Percentiles rank a stretch among this genome's conserved stretches.
Conservation (phyloP, 176 grass and related monocot species). For the Oryza punctata region DNA sequence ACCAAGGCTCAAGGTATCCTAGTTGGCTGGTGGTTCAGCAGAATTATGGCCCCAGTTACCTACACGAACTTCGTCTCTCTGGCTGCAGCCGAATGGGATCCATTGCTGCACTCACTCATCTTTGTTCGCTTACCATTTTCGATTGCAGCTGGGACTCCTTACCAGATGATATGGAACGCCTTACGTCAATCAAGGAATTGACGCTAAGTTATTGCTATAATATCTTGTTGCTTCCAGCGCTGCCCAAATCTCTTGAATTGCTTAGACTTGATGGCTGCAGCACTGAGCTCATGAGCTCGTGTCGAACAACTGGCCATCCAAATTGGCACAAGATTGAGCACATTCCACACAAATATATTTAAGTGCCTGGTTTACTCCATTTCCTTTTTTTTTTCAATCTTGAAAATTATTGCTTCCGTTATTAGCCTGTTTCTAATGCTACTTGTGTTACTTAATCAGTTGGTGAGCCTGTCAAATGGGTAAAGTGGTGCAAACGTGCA, state of each 20-base stretch:
- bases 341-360: too few relatives aligned
- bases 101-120: too few relatives aligned
- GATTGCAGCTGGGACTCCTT: not conserved
- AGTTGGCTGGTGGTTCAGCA: not conserved
- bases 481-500: too few relatives aligned
- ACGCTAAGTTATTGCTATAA: rapidly evolving
- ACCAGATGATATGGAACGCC: not conserved
- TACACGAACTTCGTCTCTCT: not conserved
- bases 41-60: too few relatives aligned
- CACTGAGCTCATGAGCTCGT: not conserved
- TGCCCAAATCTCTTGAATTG: not conserved
- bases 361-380: too few relatives aligned
- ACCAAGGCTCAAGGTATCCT: not conserved
- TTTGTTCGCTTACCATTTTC: too few relatives aligned
- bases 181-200: not conserved
- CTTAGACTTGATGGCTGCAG: not conserved
- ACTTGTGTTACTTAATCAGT: too few relatives aligned
- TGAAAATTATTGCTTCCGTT: too few relatives aligned
- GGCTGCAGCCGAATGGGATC: not conserved
- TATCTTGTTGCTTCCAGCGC: not conserved
- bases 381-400: too few relatives aligned
- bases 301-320: not conserved
- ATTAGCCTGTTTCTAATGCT: too few relatives aligned
- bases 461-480: too few relatives aligned
- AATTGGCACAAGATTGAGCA: not conserved